Conservation (phyloP, 805 yeast genomes). For the Yarrowia bubula region DNA sequence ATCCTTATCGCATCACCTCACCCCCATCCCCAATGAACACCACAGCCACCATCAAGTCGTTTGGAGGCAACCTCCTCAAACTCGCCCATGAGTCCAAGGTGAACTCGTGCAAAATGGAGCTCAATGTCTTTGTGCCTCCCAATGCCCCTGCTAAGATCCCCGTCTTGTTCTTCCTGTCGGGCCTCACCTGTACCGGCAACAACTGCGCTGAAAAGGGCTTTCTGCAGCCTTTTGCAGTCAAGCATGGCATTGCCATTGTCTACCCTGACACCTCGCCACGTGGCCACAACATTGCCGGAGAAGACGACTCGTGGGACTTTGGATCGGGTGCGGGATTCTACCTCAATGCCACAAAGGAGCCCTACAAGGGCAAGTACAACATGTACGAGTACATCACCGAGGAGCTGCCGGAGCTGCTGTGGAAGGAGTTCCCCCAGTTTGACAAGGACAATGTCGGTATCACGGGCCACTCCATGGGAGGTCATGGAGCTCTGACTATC, state of each 20-base stretch:
- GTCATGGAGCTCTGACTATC: conserved; percentile 83
- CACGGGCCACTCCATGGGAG: conserved; percentile 99
- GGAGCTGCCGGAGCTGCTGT: conserved; percentile 62
- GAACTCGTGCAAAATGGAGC: conserved; percentile 73
- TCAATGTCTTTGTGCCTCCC: conserved; percentile 79
- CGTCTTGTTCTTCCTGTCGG: conserved; percentile 75
- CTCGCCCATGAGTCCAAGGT: conserved; percentile 66
- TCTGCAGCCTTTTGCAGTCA: conserved; percentile 74
- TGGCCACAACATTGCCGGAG: conserved; percentile 74
- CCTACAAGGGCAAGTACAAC: conserved; percentile 69
- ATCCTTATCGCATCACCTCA: background rate
- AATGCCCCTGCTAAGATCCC: conserved; percentile 50
- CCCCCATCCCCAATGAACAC: conserved; percentile 1
- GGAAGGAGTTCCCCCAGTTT: conserved; percentile 45
- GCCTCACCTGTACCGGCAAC: conserved; percentile 89
- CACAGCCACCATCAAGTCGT: conserved; percentile 52
- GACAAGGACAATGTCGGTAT: conserved; percentile 63
- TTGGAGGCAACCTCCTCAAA: conserved; percentile 75
- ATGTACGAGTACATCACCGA: conserved; percentile 82
- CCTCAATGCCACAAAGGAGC: conserved; percentile 73
- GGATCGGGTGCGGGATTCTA: conserved; percentile 97
- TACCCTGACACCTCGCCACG: conserved; percentile 98
- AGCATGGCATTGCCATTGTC: conserved; percentile 81
- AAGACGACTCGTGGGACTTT: conserved; percentile 80
- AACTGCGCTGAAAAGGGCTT: conserved; percentile 93